A percentile compares a stretch with the other conserved stretches of the same genome.
phyloP scores from a whole-genome alignment of 768 basidiomycete genomes.

The Polyporus arcularius region DNA sequence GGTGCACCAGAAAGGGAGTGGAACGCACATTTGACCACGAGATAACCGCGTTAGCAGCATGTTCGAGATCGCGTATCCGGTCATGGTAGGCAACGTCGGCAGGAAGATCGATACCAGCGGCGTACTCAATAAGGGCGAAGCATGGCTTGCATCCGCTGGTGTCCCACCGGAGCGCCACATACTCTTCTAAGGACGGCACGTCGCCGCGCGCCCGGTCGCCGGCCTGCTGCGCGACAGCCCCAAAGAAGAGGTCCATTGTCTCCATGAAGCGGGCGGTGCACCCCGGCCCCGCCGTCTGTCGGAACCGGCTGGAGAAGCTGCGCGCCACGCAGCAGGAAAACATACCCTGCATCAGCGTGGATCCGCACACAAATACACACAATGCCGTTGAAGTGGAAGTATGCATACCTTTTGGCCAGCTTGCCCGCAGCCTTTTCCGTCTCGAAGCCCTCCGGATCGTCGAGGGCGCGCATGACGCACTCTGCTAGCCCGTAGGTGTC shows the following conservation, averaged over 20 bases:
- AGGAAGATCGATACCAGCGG: constrained; percentile 49
- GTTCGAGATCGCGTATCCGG: constrained; percentile 43
- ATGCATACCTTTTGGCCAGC: constrained; percentile 19
- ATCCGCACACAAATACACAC: background rate
- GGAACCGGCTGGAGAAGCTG: constrained; percentile 38
- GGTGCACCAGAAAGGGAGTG: constrained; percentile 10
- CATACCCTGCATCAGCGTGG: background rate
- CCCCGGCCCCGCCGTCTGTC: constrained; percentile 37
- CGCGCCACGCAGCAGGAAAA: background rate
- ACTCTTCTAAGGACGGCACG: constrained; percentile 46
- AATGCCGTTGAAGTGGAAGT: background rate
- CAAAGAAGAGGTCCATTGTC: constrained; percentile 31
- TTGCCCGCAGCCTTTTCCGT: constrained; percentile 26
- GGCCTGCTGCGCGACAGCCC: constrained; percentile 32
- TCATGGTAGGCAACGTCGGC: constrained; percentile 54
- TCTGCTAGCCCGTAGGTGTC: constrained; percentile 21
- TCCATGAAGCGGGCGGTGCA: constrained; percentile 36
- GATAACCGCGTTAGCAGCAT: constrained; percentile 49
- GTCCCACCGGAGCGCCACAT: constrained; percentile 51
- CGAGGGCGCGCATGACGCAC: constrained; percentile 30
- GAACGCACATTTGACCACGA: constrained; percentile 40
- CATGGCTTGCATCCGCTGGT: constrained; percentile 54
- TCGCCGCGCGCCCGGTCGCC: constrained; percentile 25
- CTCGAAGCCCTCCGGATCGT: constrained; percentile 23
- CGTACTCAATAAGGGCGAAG: constrained; percentile 56